These are phyloP conservation scores for Epichloe festucae DNA, from an alignment of 2,329 filamentous ascomycete genomes.

Conservation along the genomic window DNA sequence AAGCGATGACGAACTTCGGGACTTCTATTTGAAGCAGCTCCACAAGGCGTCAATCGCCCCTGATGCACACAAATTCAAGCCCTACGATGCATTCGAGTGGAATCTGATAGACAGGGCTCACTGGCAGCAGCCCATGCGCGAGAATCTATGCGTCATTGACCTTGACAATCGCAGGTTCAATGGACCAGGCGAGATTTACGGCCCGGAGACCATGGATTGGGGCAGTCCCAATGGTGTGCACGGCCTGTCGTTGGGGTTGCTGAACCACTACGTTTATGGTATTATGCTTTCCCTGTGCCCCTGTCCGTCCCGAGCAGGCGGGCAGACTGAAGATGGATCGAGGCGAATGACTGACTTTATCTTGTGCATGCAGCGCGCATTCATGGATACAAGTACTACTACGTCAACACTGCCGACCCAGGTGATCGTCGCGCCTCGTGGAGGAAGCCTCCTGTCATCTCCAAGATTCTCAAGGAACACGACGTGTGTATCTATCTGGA, in stretches of 20 bases:
- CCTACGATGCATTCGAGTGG: slow-evolving; percentile 21
- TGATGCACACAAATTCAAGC: slow-evolving; percentile 14
- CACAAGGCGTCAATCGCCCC: slow-evolving; percentile 18
- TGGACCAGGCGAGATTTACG: slow-evolving; percentile 23
- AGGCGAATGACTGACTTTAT: neutral
- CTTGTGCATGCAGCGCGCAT: slow-evolving; percentile 22
- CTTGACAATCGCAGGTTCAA: slow-evolving; percentile 29
- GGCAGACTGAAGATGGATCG: neutral
- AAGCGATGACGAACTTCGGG: slow-evolving; percentile 12
- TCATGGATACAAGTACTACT: slow-evolving; percentile 35
- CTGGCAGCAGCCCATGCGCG: slow-evolving; percentile 22
- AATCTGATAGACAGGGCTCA: slow-evolving; percentile 15
- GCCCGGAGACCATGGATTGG: slow-evolving; percentile 23
- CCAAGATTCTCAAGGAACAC: slow-evolving; percentile 29
- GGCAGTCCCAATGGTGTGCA: slow-evolving; percentile 18
- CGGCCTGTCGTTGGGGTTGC: slow-evolving; percentile 26
- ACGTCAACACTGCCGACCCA: slow-evolving; percentile 24
- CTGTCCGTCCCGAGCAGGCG: neutral
- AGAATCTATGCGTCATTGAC: slow-evolving; percentile 32
- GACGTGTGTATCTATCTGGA: slow-evolving; percentile 31
- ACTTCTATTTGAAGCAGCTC: slow-evolving; percentile 21
- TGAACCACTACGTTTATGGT: slow-evolving; percentile 33
- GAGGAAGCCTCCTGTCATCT: slow-evolving; percentile 31
- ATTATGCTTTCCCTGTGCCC: slow-evolving; percentile 10
- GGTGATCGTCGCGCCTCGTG: slow-evolving; percentile 31